Conservation (phyloP, 2,329 filamentous ascomycete genomes). For the Dendryphion nanum region DNA sequence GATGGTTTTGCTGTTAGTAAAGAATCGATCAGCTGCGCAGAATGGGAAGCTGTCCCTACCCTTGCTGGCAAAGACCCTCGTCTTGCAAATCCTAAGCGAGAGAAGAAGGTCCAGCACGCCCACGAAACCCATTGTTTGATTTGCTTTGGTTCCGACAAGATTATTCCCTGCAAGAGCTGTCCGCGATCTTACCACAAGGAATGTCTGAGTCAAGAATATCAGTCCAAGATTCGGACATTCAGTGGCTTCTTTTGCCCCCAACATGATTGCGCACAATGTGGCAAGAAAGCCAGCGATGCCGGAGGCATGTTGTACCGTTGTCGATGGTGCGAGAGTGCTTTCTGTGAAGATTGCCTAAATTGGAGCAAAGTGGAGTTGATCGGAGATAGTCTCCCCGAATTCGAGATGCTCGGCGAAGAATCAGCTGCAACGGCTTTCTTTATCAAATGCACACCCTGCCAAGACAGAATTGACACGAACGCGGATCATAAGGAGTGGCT, state of each 20-base stretch:
- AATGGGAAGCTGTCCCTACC: conserved; percentile 60
- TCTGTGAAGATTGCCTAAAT: conserved; percentile 60
- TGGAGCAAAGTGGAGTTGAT: conserved; percentile 52
- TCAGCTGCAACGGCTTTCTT: conserved; percentile 49
- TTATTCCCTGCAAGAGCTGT: conserved; percentile 52
- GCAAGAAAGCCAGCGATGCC: conserved; percentile 50
- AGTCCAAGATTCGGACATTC: conserved; percentile 44
- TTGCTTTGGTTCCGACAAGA: conserved; percentile 47
- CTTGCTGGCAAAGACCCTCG: conserved; percentile 55
- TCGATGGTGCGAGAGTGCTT: conserved; percentile 55
- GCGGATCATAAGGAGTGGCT: conserved; percentile 25
- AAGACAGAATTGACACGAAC: conserved; percentile 8
- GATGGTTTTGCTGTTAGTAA: conserved; percentile 58
- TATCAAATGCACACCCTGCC: conserved; percentile 51
- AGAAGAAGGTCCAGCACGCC: conserved; percentile 47
- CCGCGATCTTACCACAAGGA: conserved; percentile 54
- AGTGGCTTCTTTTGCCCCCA: conserved; percentile 55
- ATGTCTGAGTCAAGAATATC: conserved; percentile 47
- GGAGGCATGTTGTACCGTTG: conserved; percentile 54
- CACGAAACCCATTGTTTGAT: conserved; percentile 54
- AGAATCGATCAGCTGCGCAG: conserved; percentile 52
- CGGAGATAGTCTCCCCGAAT: conserved; percentile 53
- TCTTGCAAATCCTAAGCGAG: conserved; percentile 49
- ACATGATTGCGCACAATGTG: conserved; percentile 55
- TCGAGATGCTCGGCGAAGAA: conserved; percentile 49